Evolutionary conservation across 2,329 filamentous ascomycete genomes (phyloP), one percentile per base, ranked within the genome.

Genomic region (Chrysosporium keratinophilum): DNA sequence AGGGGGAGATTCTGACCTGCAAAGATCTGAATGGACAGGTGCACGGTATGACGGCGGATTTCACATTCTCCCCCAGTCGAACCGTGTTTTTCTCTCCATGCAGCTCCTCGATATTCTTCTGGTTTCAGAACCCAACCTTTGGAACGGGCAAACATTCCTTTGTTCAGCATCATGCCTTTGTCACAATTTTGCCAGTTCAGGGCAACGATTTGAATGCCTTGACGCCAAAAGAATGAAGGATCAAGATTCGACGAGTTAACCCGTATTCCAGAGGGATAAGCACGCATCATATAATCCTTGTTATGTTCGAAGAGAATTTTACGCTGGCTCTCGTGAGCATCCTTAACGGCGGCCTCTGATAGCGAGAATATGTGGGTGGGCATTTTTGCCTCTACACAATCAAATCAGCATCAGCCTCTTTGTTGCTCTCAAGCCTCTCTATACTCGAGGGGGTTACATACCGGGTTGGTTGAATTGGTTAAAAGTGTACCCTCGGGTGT

Each of bases 101-200:
- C 35, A 34, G 19, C 50, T 54, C 57, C 57, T 56, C 82, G 83
- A 67, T 89, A 93, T 14, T 84, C 84, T 33, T 77, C 67, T 0
- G 90, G 89, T 69, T 96, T 96, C 57, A 93, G 76, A 1, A 90
- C 81, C 87, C 88, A 96, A 40, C 91, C 90, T 41, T 80, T 74
- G 49, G 87, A 85, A 9, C 82, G 86, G 1, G 82, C 79, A 69
- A 95, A 95, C 88, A 95, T 93, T 61, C 82, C 90, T 64, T 93
- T 84, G 65, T 96, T 96, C 12, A 95, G 78, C 91, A 96, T 96
- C 84, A 94, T 94, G 33, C 88, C 89, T 61, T 88, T 85, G 63
- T 96, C 89, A 68, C 86, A 83, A 57, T 83, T 84, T 69, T 97
- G 90, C 88, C 90, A 97, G 71, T 96, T 96, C 57, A 97, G 74